phyloP scores from a whole-genome alignment of 805 yeast species.

The Helenozyma baotianmanensis region DNA sequence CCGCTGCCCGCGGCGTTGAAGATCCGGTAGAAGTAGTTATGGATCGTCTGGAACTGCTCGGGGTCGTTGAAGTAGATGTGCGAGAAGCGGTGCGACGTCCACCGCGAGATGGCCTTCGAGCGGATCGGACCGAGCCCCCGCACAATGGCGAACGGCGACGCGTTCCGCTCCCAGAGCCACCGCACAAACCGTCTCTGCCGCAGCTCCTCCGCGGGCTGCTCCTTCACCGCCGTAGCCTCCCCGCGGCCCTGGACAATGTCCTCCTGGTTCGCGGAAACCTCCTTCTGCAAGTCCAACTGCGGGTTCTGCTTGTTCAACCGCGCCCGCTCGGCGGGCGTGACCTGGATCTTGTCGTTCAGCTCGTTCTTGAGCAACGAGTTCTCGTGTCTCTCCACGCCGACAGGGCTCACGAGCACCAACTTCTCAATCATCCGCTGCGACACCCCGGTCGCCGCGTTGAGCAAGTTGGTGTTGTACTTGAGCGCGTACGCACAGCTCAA shows the following conservation, averaged over 20 bases:
- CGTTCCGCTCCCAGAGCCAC: conserved; percentile 48
- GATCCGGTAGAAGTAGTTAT: conserved; percentile 49
- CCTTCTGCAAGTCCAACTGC: conserved; percentile 12
- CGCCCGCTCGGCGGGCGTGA: conserved; percentile 6
- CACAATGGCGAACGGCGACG: conserved; percentile 52
- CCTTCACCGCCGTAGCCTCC: background rate
- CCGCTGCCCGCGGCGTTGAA: conserved; percentile 59
- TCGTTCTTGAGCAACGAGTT: conserved; percentile 24
- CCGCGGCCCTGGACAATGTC: conserved; percentile 20
- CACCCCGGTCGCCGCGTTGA: conserved; percentile 16
- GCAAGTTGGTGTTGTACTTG: conserved; percentile 30
- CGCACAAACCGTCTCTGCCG: conserved; percentile 7
- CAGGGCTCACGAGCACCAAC: conserved; percentile 39
- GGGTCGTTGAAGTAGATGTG: conserved; percentile 37
- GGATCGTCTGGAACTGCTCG: conserved; percentile 37
- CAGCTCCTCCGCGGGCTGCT: background rate
- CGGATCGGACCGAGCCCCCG: conserved; percentile 51
- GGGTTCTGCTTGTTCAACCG: conserved; percentile 16
- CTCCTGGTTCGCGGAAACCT: conserved; percentile 23
- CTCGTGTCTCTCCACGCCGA: conserved; percentile 37
- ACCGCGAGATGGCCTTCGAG: conserved; percentile 45
- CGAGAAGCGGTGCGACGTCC: conserved; percentile 48
- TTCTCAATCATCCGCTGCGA: conserved; percentile 27
- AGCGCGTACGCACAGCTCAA: conserved; percentile 39
- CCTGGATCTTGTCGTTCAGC: conserved; percentile 7